phyloP scores from a whole-genome alignment of 2,329 filamentous ascomycete species.

The Macrophomina phaseolina region DNA sequence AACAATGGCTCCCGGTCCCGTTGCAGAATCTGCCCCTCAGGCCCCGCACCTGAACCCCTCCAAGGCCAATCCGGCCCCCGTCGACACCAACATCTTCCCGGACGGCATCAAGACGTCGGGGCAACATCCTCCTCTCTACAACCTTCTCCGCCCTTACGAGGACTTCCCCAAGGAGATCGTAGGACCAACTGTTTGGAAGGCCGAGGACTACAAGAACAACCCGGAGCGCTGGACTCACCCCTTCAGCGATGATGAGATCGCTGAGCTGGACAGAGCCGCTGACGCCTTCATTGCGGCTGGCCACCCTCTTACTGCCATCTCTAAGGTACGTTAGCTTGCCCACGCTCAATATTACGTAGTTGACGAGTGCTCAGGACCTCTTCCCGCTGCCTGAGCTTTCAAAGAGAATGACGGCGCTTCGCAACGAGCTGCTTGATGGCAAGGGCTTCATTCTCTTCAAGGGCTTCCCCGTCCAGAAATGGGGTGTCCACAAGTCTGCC shows the following conservation, averaged over 20 bases:
- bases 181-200: conserved; percentile 75
- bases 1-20: conserved; percentile 25
- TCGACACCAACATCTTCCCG: conserved; percentile 59
- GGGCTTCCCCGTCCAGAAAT: conserved; percentile 75
- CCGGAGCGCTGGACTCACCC: conserved; percentile 75
- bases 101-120: conserved; percentile 72
- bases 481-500: conserved; percentile 80
- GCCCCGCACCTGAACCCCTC: conserved; percentile 19
- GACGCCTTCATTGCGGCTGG: conserved; percentile 71
- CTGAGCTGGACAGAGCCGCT: conserved; percentile 69
- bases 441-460: conserved; percentile 93
- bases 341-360: neutral
- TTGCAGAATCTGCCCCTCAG: conserved; percentile 25
- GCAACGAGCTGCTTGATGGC: conserved; percentile 74
- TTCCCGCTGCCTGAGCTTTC: conserved; percentile 67
- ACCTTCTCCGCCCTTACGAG: conserved; percentile 68
- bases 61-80: conserved; percentile 14
- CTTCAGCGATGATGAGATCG: conserved; percentile 70
- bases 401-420: conserved; percentile 60
- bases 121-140: conserved; percentile 73
- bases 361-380: conserved; percentile 49
- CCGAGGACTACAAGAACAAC: conserved; percentile 65
- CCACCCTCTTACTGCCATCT: conserved; percentile 74
- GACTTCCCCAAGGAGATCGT: conserved; percentile 74
- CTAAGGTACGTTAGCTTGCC: conserved; percentile 51